phyloP scores from a whole-genome alignment of 2,329 filamentous ascomycete species.

The Coniella lustricola region DNA sequence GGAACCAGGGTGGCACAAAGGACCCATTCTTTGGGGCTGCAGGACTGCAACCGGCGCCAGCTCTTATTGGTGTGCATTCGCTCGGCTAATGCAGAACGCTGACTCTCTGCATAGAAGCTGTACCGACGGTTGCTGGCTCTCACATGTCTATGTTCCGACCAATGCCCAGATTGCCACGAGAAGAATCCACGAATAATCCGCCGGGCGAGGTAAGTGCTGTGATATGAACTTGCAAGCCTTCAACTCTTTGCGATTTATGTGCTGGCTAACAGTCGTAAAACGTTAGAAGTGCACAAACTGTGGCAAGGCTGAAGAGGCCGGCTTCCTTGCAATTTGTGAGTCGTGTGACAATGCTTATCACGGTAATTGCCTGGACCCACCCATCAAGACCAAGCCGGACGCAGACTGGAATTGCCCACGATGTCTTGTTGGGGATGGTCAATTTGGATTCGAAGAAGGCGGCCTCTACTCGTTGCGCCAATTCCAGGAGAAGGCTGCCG shows the following conservation, averaged over 20 bases:
- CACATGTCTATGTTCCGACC: slow-evolving; percentile 94
- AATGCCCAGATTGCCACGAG: slow-evolving; percentile 57
- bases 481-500: slow-evolving; percentile 92
- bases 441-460: slow-evolving; percentile 96
- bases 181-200: slow-evolving; percentile 35
- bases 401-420: slow-evolving; percentile 93
- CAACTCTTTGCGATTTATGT: neutral
- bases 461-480: slow-evolving; percentile 90
- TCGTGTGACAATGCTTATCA: slow-evolving; percentile 88
- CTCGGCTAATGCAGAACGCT: slow-evolving; percentile 27
- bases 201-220: slow-evolving; percentile 36
- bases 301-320: slow-evolving; percentile 66
- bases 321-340: slow-evolving; percentile 73
- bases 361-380: slow-evolving; percentile 81
- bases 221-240: neutral
- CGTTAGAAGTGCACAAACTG: slow-evolving; percentile 77
- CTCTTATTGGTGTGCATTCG: slow-evolving; percentile 21
- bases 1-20: neutral
- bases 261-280: neutral
- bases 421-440: slow-evolving; percentile 90
- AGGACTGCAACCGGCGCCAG: slow-evolving; percentile 7
- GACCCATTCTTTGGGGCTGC: slow-evolving; percentile 4
- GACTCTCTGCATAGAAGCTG: slow-evolving; percentile 43
- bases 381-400: slow-evolving; percentile 68
- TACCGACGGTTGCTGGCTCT: slow-evolving; percentile 86